A percentile compares a stretch with the other conserved stretches of the same genome.
Conservation (phyloP, 2,329 filamentous ascomycete genomes). For the Mariannaea elegans region DNA sequence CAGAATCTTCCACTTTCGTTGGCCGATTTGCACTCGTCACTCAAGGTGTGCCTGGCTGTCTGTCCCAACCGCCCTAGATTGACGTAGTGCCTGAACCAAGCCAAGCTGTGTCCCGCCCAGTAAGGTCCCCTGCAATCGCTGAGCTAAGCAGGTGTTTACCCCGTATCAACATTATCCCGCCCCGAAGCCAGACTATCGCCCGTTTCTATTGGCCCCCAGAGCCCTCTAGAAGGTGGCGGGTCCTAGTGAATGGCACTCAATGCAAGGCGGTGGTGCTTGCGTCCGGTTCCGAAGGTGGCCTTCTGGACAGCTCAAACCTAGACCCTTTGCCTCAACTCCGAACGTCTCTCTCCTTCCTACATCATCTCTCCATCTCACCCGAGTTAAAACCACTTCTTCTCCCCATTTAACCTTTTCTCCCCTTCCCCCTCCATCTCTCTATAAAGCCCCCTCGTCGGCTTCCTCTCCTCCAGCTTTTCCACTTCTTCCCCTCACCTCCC, state of each 20-base stretch:
- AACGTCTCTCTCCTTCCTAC: slow-evolving; percentile 16
- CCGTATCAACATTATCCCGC: slow-evolving; percentile 50
- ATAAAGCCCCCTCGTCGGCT: slow-evolving; percentile 32
- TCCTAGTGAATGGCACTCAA: slow-evolving; percentile 40
- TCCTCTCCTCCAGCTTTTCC: slow-evolving; percentile 27
- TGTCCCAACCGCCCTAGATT: slow-evolving; percentile 23
- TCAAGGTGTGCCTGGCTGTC: slow-evolving; percentile 37
- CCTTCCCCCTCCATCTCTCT: slow-evolving; percentile 4
- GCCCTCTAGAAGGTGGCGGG: slow-evolving; percentile 30
- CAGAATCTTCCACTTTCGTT: slow-evolving; percentile 45
- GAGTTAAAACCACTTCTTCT: slow-evolving; percentile 19
- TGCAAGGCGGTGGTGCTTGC: slow-evolving; percentile 25
- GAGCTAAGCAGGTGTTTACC: slow-evolving; percentile 35
- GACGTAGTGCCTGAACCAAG: slow-evolving; percentile 30
- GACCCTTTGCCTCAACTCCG: slow-evolving; percentile 32
- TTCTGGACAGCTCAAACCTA: slow-evolving; percentile 40
- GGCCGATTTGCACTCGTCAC: slow-evolving; percentile 33
- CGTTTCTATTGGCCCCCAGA: slow-evolving; percentile 48
- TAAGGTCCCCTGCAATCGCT: slow-evolving; percentile 25
- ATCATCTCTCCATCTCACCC: slow-evolving; percentile 21
- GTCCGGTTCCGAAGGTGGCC: slow-evolving; percentile 39
- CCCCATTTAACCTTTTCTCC: slow-evolving; percentile 12
- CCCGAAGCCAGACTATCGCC: slow-evolving; percentile 37
- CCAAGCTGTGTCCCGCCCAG: slow-evolving; percentile 23
- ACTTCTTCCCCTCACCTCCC: slow-evolving; percentile 37